These are phyloP conservation scores for Aureobasidium sp. DNA, from an alignment of 2,329 filamentous ascomycete genomes.

Conservation along the genomic window DNA sequence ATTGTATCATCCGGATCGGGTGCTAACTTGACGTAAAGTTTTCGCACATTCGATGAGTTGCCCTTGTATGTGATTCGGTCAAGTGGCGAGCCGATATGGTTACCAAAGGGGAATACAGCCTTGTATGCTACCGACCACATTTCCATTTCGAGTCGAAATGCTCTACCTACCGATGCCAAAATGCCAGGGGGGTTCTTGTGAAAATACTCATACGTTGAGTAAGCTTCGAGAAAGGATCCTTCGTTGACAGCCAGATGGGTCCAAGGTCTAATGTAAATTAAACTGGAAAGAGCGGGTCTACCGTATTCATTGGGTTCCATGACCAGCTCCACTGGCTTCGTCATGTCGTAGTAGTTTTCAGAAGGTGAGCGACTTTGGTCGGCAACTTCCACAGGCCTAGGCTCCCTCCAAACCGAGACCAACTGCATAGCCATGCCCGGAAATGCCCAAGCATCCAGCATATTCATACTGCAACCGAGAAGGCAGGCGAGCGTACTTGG, in stretches of 20 bases:
- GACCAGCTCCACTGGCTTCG: neutral
- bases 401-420: slow-evolving; percentile 17
- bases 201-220: slow-evolving; percentile 64
- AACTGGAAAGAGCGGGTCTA: neutral
- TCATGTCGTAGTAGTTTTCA: neutral
- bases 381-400: neutral
- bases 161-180: slow-evolving; percentile 46
- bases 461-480: slow-evolving; percentile 48
- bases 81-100: slow-evolving; percentile 42
- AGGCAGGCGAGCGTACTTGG: slow-evolving; percentile 55
- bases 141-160: slow-evolving; percentile 25
- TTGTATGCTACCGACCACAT: slow-evolving; percentile 39
- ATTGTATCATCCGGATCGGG: slow-evolving; percentile 31
- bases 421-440: slow-evolving; percentile 26
- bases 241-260: slow-evolving; percentile 61
- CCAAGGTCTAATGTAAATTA: slow-evolving; percentile 59
- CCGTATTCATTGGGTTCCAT: slow-evolving; percentile 1
- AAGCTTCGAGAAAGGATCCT: slow-evolving; percentile 63
- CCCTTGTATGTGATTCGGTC: neutral
- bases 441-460: slow-evolving; percentile 30
- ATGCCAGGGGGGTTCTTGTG: slow-evolving; percentile 47
- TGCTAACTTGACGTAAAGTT: slow-evolving; percentile 33
- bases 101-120: slow-evolving; percentile 58
- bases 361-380: neutral
- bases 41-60: neutral